Percentiles rank a stretch among this genome's conserved stretches.
phyloP scores from a whole-genome alignment of 2,329 filamentous ascomycete species.

The Sarocladiaceae sp. region DNA sequence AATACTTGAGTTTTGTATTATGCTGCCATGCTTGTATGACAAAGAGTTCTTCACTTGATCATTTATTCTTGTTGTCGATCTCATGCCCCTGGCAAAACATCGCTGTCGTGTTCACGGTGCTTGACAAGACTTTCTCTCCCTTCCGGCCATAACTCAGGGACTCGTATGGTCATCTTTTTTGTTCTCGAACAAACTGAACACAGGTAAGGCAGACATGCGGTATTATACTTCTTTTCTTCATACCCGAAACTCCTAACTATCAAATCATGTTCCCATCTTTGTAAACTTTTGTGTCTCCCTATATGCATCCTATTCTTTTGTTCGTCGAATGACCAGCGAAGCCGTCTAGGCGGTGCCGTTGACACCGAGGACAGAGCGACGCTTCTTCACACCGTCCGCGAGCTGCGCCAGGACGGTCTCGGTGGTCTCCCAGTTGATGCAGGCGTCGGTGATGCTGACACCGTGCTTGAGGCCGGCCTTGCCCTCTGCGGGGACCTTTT shows the following conservation, averaged over 20 bases:
- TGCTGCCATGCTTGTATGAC: no score
- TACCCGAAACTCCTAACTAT: conserved; percentile 6
- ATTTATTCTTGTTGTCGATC: no score
- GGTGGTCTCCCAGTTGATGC: conserved; percentile 92
- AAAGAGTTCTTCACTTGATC: no score
- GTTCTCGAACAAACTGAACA: no score
- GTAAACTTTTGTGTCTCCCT: not conserved
- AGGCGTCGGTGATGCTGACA: conserved; percentile 95
- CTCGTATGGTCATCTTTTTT: no score
- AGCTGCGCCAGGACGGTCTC: conserved; percentile 72
- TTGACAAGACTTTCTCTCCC: no score
- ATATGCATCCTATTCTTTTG: not conserved
- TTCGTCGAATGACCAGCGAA: no score
- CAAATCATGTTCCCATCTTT: conserved; percentile 7
- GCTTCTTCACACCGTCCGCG: conserved; percentile 73
- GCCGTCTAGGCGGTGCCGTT: conserved; percentile 14
- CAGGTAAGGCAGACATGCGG: no score
- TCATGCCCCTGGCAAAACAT: no score
- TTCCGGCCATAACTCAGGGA: no score
- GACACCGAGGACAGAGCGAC: conserved; percentile 46
- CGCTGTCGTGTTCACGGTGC: no score
- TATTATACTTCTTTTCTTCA: conserved; percentile 2
- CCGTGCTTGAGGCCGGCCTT: conserved; percentile 84
- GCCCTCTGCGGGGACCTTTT: conserved; percentile 88
- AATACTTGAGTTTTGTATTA: no score